Percentiles rank a stretch among this genome's conserved stretches.
Evolutionary conservation across 2,329 filamentous ascomycete species (phyloP).

Genomic region (Ophiocordyceps camponoti-floridani): DNA sequence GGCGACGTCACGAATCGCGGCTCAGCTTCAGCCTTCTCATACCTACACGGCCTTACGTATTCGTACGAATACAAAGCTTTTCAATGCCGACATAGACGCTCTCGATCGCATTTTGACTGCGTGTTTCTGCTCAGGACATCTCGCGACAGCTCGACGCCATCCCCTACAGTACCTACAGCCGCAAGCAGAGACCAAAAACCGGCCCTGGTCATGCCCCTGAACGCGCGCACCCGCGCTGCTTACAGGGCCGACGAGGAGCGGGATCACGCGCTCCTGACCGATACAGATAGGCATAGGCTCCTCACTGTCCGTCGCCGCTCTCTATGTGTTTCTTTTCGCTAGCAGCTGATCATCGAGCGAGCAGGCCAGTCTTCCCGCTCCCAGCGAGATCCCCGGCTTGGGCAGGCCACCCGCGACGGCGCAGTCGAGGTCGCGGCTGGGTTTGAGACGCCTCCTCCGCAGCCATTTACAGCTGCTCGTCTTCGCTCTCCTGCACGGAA

Average conservation of each 20-base stretch:
- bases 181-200: too few relatives aligned
- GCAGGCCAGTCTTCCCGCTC: slow-evolving; percentile 18
- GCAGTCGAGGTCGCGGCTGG: slow-evolving; percentile 24
- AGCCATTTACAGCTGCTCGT: slow-evolving; percentile 47
- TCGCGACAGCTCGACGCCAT: neutral
- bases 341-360: slow-evolving; percentile 3
- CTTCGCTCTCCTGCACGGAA: slow-evolving; percentile 53
- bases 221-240: slow-evolving; percentile 16
- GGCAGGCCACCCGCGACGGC: slow-evolving; percentile 8
- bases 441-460: slow-evolving; percentile 42
- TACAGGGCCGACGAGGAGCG: slow-evolving; percentile 21
- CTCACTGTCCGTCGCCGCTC: slow-evolving; percentile 12
- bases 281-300: slow-evolving; percentile 18
- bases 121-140: neutral
- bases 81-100: neutral
- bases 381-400: slow-evolving; percentile 13
- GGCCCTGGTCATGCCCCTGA: slow-evolving; percentile 15
- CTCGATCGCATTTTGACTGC: neutral
- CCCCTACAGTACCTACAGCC: neutral
- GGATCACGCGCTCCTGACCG: slow-evolving; percentile 15
- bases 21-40: neutral
- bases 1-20: neutral
- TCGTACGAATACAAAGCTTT: neutral
- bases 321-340: neutral
- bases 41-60: too few relatives aligned